phyloP scores from a whole-genome alignment of 2,329 filamentous ascomycete species.

The Camptophora hylomeconis region DNA sequence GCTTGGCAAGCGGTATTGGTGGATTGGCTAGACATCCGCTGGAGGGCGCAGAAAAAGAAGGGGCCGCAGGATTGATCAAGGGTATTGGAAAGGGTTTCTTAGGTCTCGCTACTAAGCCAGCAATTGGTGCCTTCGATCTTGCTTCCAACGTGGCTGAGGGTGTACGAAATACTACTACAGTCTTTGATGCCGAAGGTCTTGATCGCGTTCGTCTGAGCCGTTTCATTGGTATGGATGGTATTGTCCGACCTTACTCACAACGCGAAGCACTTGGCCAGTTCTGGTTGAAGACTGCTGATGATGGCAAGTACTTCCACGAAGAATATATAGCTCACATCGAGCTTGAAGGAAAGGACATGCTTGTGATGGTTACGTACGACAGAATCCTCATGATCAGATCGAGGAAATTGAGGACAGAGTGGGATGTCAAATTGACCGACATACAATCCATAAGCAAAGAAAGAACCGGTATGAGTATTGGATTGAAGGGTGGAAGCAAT shows the following conservation, averaged over 20 bases:
- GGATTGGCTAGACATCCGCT: conserved; percentile 87
- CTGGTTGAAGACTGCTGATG: conserved; percentile 97
- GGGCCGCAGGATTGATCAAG: conserved; percentile 88
- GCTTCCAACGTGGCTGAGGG: conserved; percentile 95
- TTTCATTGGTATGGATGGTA: conserved; percentile 82
- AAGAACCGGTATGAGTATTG: conserved; percentile 80
- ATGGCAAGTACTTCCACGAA: conserved; percentile 95
- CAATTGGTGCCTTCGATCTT: conserved; percentile 91
- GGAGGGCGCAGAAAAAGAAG: conserved; percentile 91
- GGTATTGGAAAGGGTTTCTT: conserved; percentile 91
- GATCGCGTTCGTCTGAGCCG: conserved; percentile 89
- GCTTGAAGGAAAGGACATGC: conserved; percentile 74
- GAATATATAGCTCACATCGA: conserved; percentile 94
- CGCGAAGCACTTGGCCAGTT: conserved; percentile 93
- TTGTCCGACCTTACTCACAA: conserved; percentile 87
- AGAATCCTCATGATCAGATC: conserved; percentile 84
- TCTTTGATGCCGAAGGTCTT: conserved; percentile 88
- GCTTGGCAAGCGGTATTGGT: conserved; percentile 83
- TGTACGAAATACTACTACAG: conserved; percentile 95
- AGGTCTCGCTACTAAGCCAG: conserved; percentile 90
- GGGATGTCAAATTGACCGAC: conserved; percentile 92
- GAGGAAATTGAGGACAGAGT: conserved; percentile 75
- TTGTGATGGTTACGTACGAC: conserved; percentile 76
- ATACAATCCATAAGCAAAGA: conserved; percentile 96
- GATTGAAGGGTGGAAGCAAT: conserved; percentile 77